phyloP scores from a whole-genome alignment of 179 eudicot genomes.

The Patellifolia procumbens region DNA sequence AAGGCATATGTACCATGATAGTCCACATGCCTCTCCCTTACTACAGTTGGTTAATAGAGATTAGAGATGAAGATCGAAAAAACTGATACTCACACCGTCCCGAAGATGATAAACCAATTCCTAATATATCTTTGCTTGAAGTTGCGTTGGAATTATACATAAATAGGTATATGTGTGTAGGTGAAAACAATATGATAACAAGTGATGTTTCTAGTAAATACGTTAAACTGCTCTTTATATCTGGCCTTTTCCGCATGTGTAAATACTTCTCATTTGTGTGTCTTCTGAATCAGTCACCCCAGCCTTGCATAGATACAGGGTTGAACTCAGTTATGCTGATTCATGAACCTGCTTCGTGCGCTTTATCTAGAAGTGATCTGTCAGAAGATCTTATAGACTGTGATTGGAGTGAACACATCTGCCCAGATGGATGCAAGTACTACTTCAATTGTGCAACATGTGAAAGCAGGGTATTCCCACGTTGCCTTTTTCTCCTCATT shows the following conservation, averaged over 20 bases:
- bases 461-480: conserved; percentile 46
- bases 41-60: background rate
- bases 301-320: conserved; percentile 23
- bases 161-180: background rate
- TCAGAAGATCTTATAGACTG: conserved; percentile 34
- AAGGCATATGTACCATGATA: background rate
- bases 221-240: background rate
- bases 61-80: background rate
- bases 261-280: background rate
- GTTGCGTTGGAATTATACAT: background rate
- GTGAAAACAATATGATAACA: background rate
- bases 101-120: background rate
- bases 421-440: conserved; percentile 51
- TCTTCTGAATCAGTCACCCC: conserved; percentile 27
- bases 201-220: background rate
- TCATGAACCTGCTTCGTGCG: conserved; percentile 24
- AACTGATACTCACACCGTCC: background rate
- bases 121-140: no score
- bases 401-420: conserved; percentile 54
- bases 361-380: conserved; percentile 21
- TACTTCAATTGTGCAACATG: conserved; percentile 41
- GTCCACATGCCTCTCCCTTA: background rate
- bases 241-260: background rate
- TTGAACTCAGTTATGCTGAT: conserved; percentile 16
- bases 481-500: conserved; percentile 11